Evolutionary conservation across 257 asterid genomes (phyloP), one percentile per base, ranked within the genome.

Genomic region (Nyctanthes arbortristis): DNA sequence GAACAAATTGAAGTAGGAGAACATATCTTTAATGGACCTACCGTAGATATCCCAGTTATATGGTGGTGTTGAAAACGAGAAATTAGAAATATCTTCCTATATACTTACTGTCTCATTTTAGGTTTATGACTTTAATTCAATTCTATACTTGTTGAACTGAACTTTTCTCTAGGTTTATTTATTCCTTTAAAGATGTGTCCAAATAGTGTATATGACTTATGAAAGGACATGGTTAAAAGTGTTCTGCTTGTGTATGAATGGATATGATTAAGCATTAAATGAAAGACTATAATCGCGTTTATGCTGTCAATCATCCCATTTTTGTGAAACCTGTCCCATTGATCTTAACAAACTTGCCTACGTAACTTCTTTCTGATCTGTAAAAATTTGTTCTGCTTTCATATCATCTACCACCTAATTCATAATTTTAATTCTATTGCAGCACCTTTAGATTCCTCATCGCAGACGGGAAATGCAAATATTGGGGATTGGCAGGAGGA

Each of bases 401-500:
- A 36, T 74, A 35, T 33, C n/a, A 25, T 70, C 75, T 34, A 63
- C 47, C 52, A 56, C 64, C 77, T 78, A 64, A 73, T 63, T 18
- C 59, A 49, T 66, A 64, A 60, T 76, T 34, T 4, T 24, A 63
- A 72, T 49, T 61, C n/a, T 49, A 54, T 63, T 78, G 72, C 77
- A 87, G 96, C 92, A 60, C 89, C 97, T 74, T 79, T 81, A 83
- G 96, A 91, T 86, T 84, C 93, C 58, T 83, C 97, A 7, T 78
- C 97, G 49, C 97, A 88, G 74, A 82, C 94, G 18, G 97, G 97
- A 67, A 87, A 82, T 74, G 78, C 82, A 40, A 84, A 61, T 79
- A 83, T 80, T 34, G 95, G 87, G 71, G 99, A 94, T 65, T 91
- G 95, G 97, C 96, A 89, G 79, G 99, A 94, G 78, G 99, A 91